Conservation (phyloP, 768 basidiomycete species). For the Boletus barrowsii region DNA sequence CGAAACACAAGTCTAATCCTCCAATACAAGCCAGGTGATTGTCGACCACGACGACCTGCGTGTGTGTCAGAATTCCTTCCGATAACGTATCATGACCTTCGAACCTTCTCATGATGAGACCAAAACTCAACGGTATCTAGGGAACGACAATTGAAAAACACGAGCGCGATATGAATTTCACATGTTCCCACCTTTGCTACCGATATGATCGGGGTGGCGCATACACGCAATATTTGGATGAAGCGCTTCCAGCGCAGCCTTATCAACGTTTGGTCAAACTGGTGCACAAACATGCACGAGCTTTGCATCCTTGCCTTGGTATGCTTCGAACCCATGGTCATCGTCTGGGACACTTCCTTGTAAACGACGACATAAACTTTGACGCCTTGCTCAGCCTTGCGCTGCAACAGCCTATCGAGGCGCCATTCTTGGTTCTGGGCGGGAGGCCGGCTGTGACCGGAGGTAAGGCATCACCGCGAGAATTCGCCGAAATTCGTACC, state of each 20-base stretch:
- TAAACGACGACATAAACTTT: conserved; percentile 90
- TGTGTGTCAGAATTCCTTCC: background rate
- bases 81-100: background rate
- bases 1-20: conserved; percentile 94
- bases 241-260: conserved; percentile 71
- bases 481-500: conserved; percentile 29
- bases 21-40: conserved; percentile 85
- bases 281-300: background rate
- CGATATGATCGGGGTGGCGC: conserved; percentile 89
- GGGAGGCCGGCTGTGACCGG: conserved; percentile 59
- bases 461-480: conserved; percentile 4
- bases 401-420: conserved; percentile 77
- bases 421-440: conserved; percentile 84
- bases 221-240: conserved; percentile 87
- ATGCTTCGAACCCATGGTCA: conserved; percentile 84
- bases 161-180: background rate
- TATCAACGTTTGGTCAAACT: conserved; percentile 25
- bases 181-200: conserved; percentile 55
- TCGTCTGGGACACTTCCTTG: conserved; percentile 94
- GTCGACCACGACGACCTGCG: conserved; percentile 75
- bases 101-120: conserved; percentile 87
- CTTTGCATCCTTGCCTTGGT: conserved; percentile 54
- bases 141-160: background rate
- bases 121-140: conserved; percentile 79
- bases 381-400: conserved; percentile 91